These are phyloP conservation scores for Trichophyton mentagrophytes DNA, from an alignment of 2,329 filamentous ascomycete species.

Conservation along the genomic window DNA sequence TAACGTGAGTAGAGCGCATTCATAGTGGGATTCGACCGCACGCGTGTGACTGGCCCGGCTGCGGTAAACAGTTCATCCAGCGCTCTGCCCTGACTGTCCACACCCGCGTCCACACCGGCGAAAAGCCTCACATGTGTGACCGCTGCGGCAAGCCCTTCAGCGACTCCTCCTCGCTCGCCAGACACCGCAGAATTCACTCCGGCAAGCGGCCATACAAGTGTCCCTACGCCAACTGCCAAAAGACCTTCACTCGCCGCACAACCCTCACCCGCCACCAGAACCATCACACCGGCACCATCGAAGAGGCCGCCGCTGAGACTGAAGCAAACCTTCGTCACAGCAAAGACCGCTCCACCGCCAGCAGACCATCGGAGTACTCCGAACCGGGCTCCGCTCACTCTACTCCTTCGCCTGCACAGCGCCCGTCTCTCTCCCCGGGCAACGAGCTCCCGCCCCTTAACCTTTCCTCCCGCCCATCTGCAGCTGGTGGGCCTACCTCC, in stretches of 20 bases:
- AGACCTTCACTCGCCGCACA: slow-evolving; percentile 92
- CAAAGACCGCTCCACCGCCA: slow-evolving; percentile 25
- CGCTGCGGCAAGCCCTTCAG: slow-evolving; percentile 96
- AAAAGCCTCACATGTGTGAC: slow-evolving; percentile 97
- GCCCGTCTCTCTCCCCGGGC: slow-evolving; percentile 67
- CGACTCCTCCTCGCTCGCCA: slow-evolving; percentile 84
- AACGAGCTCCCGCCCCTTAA: slow-evolving; percentile 59
- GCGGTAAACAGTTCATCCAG: slow-evolving; percentile 95
- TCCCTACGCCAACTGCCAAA: slow-evolving; percentile 92
- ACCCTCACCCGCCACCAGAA: slow-evolving; percentile 93
- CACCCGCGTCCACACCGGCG: slow-evolving; percentile 87
- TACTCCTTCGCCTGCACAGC: slow-evolving; percentile 72
- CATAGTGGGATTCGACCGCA: slow-evolving; percentile 86
- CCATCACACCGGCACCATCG: slow-evolving; percentile 86
- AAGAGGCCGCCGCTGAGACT: slow-evolving; percentile 81
- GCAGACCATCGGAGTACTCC: slow-evolving; percentile 31
- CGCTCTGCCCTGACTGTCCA: slow-evolving; percentile 91
- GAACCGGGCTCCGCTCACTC: slow-evolving; percentile 38
- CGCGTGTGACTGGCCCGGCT: slow-evolving; percentile 76
- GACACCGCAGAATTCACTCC: slow-evolving; percentile 88
- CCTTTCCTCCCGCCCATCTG: slow-evolving; percentile 54
- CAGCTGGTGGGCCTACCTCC: slow-evolving; percentile 24
- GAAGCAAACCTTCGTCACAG: slow-evolving; percentile 63
- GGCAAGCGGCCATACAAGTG: slow-evolving; percentile 96
- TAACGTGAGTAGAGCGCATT: slow-evolving; percentile 59